Evolutionary conservation across 352 stramenopile genomes (phyloP).

Genomic region (Plasmopara viticola): DNA sequence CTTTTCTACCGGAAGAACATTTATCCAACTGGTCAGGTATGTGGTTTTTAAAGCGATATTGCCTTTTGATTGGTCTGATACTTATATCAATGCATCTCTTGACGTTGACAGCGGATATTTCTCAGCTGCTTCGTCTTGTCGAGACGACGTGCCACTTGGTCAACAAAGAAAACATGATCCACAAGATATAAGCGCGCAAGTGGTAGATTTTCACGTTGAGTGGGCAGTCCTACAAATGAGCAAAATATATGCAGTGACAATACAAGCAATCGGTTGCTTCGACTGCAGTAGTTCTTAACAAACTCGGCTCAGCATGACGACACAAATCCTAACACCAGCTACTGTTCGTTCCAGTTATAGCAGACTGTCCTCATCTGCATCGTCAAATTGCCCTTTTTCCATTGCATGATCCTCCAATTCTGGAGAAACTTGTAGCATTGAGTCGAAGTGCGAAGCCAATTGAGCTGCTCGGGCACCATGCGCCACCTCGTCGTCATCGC

Average conservation of each 20-base stretch:
- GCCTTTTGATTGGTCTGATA: neutral
- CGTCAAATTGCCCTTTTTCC: conserved; percentile 72
- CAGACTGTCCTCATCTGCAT: conserved; percentile 65
- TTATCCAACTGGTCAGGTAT: conserved; percentile 92
- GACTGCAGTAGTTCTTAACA: too few species aligned
- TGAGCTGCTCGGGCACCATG: conserved; percentile 54
- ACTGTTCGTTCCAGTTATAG: conserved; percentile 15
- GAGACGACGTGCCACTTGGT: conserved; percentile 98
- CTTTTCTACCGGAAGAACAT: conserved; percentile 89
- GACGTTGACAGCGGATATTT: conserved; percentile 83
- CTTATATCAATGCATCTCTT: conserved; percentile 9
- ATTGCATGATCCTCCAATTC: conserved; percentile 25
- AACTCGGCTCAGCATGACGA: too few species aligned
- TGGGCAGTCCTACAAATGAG: conserved; percentile 10
- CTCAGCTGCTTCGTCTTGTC: conserved; percentile 92
- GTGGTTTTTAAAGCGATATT: conserved; percentile 3
- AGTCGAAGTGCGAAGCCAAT: conserved; percentile 63
- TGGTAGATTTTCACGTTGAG: conserved; percentile 6
- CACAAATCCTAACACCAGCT: conserved; percentile 17
- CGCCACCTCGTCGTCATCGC: conserved; percentile 68
- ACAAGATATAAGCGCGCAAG: conserved; percentile 72
- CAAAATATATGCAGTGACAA: conserved; percentile 17
- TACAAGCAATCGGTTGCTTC: conserved; percentile 4
- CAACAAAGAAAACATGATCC: conserved; percentile 99
- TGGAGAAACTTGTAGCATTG: conserved; percentile 57